phyloP scores from a whole-genome alignment of 2,329 filamentous ascomycete genomes.

The Arthrobotrys sinensis region DNA sequence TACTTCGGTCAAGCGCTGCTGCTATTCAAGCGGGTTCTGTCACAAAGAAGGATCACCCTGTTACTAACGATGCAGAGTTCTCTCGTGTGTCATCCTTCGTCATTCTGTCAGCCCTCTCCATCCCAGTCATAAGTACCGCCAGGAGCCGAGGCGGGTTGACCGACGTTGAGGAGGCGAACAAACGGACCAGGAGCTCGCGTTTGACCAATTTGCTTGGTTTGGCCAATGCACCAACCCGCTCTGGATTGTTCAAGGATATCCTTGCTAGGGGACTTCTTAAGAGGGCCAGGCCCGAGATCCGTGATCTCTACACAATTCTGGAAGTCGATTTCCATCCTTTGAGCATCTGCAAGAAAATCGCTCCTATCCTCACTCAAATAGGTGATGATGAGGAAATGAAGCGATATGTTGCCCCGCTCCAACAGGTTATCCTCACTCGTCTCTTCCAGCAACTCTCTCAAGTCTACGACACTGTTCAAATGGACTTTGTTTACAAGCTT shows the following conservation, averaged over 20 bases:
- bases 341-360: constrained; percentile 99
- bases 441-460: constrained; percentile 99
- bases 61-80: constrained; percentile 88
- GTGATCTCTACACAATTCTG: constrained; percentile 97
- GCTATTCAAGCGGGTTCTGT: constrained; percentile 87
- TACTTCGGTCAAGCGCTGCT: constrained; percentile 89
- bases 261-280: constrained; percentile 94
- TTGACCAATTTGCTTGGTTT: constrained; percentile 96
- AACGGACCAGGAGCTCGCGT: constrained; percentile 98
- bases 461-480: constrained; percentile 97
- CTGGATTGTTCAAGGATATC: constrained; percentile 93
- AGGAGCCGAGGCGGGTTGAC: constrained; percentile 95
- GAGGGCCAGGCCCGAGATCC: constrained; percentile 92
- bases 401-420: constrained; percentile 93
- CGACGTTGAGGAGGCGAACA: constrained; percentile 89
- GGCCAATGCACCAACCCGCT: constrained; percentile 88
- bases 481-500: constrained; percentile 91
- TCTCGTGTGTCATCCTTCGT: constrained; percentile 97
- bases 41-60: constrained; percentile 94
- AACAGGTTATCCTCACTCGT: constrained; percentile 97
- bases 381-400: constrained; percentile 95
- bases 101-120: constrained; percentile 92
- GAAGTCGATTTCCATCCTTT: constrained; percentile 99
- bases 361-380: constrained; percentile 93
- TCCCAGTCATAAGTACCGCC: constrained; percentile 98